Conservation (phyloP, 2,329 filamentous ascomycete species). For the Beauveria caledonica region DNA sequence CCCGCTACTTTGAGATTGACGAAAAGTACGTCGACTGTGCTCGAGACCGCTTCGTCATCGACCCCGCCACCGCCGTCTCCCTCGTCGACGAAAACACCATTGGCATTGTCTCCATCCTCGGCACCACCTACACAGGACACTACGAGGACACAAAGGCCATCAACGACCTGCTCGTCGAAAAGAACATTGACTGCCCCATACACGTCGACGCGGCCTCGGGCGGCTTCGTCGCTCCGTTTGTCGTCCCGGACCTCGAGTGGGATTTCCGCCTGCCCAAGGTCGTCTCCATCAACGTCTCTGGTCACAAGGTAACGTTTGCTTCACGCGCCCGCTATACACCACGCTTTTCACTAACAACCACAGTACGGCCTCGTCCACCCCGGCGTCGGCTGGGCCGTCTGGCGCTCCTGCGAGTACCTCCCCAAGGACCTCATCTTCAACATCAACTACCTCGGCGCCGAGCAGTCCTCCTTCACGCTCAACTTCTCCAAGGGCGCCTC, state of each 20-base stretch:
- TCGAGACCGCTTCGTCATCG: constrained; percentile 52
- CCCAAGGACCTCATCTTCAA: constrained; percentile 95
- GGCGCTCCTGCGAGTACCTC: constrained; percentile 74
- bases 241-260: constrained; percentile 76
- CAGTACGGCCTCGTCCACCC: constrained; percentile 66
- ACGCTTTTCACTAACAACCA: constrained; percentile 1
- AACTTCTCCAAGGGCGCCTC: constrained; percentile 96
- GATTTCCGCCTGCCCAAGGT: constrained; percentile 87
- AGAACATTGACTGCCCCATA: constrained; percentile 71
- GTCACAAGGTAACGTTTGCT: constrained; percentile 61
- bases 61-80: constrained; percentile 51
- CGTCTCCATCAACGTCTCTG: constrained; percentile 88
- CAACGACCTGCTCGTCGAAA: constrained; percentile 76
- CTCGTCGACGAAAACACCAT: constrained; percentile 67
- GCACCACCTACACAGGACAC: constrained; percentile 91
- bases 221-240: constrained; percentile 89
- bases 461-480: constrained; percentile 91
- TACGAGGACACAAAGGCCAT: constrained; percentile 91
- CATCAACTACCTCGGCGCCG: constrained; percentile 96
- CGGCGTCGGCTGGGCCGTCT: constrained; percentile 89
- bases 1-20: constrained; percentile 85
- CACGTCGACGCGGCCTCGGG: constrained; percentile 91
- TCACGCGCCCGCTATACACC: constrained; percentile 17
- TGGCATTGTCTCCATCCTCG: constrained; percentile 84
- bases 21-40: constrained; percentile 70